These are phyloP conservation scores for Cymbopogon flexuosus DNA, from an alignment of 202 grass and related monocot species.

Conservation along the genomic window DNA sequence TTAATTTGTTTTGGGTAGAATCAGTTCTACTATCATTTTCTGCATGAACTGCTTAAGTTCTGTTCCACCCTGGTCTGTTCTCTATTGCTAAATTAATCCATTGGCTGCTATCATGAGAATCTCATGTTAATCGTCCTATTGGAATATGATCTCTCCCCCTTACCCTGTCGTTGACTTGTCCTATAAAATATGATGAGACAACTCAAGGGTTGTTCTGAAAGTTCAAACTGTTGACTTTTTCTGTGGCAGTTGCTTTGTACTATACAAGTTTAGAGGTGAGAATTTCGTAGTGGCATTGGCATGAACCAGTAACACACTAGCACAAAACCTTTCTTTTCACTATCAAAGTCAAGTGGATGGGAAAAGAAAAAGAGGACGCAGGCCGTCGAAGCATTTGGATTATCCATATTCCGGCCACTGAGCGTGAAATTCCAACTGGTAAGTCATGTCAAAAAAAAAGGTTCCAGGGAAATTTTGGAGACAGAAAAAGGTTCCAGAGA, in stretches of 20 bases:
- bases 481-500: background rate
- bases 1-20: background rate
- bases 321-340: slow-evolving; percentile 21
- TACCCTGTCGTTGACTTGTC: slow-evolving; percentile 1
- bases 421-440: slow-evolving; percentile 5
- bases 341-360: slow-evolving; percentile 2
- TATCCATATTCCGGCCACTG: background rate
- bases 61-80: background rate
- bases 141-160: background rate
- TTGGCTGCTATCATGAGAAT: background rate
- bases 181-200: background rate
- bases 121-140: background rate
- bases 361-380: background rate
- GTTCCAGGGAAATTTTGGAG: background rate
- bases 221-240: slow-evolving; percentile 28
- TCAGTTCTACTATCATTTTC: background rate
- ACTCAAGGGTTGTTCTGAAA: background rate
- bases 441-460: slow-evolving; percentile 20
- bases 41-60: background rate
- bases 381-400: slow-evolving; percentile 15
- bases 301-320: background rate
- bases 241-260: background rate
- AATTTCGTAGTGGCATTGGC: slow-evolving; percentile 24
- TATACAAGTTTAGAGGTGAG: slow-evolving; percentile 18
- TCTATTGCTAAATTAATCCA: background rate